Evolutionary conservation across 768 basidiomycete genomes (phyloP), one percentile per base, ranked within the genome.

Genomic region (Megacollybia marginata): DNA sequence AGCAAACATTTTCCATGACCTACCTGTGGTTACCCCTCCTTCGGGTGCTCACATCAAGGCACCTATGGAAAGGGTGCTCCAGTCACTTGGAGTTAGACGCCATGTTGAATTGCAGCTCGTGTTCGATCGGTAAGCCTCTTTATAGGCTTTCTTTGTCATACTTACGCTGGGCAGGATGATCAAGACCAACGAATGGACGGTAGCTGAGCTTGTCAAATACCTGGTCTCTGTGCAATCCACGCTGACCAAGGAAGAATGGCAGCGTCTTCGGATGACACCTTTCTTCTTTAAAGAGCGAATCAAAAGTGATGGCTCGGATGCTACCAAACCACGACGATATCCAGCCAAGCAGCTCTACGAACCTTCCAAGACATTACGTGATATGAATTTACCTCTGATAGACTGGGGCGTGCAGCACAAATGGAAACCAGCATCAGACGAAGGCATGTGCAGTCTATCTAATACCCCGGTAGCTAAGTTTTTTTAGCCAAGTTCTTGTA

Each of bases 101-200:
- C 92, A 94, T 54, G 92, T 97, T 7, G 89, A 97, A 52, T 72
- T 97, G 2, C 93, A 97, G 62, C 71, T 96, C 2, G 77, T 99
- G n/a, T 99, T 99, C 61, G 80, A 86, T 48, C 76, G 93, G 84
- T 88, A 48, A 45, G 71, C 55, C 2, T 38, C 15, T 5, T n/a
- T 12, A 2, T 38, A 15, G 36, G 20, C 2, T 31, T 42, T 40
- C 23, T 42, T 34, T 23, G 9, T 2, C 16, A 38, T 5, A 33
- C 34, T 19, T 28, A 15, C 32, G 33, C 32, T 32, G 33, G 46
- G 4, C 53, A 91, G 89, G 62, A 88, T 91, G 87, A 80, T 91
- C 55, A 88, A 85, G 63, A 89, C 88, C 43, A 91, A 92, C 28
- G 85, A 89, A 55, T 94, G 92, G 93, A 88, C 85, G 1, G 82